phyloP scores from a whole-genome alignment of 2,329 filamentous ascomycete genomes.

The Cryoendolithus antarcticus region DNA sequence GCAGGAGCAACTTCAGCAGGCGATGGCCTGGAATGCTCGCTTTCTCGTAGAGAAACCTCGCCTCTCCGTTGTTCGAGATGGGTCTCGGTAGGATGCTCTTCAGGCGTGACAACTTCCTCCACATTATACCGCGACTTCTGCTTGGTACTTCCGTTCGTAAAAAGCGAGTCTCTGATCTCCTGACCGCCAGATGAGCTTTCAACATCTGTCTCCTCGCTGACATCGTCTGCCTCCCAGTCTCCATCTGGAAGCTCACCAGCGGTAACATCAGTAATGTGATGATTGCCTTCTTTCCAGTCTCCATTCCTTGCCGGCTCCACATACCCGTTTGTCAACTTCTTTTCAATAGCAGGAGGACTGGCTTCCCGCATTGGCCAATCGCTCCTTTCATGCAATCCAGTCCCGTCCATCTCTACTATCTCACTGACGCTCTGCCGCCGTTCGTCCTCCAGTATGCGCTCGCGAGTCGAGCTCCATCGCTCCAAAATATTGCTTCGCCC shows the following conservation, averaged over 20 bases:
- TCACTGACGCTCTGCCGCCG: slow-evolving; percentile 13
- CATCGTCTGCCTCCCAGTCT: slow-evolving; percentile 11
- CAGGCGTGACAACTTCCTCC: too few species aligned
- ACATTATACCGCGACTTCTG: too few species aligned
- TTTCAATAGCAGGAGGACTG: slow-evolving; percentile 4
- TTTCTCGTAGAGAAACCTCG: too few species aligned
- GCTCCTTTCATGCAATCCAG: slow-evolving; percentile 15
- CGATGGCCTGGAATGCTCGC: too few species aligned
- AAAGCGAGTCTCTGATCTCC: too few species aligned
- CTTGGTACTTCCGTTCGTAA: too few species aligned
- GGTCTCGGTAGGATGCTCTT: too few species aligned
- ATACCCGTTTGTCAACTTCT: too few species aligned
- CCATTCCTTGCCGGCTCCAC: not conserved
- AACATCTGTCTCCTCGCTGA: slow-evolving; percentile 11
- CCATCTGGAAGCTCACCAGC: slow-evolving; percentile 9
- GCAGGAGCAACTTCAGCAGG: too few species aligned
- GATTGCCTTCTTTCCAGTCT: not conserved
- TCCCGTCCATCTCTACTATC: slow-evolving; percentile 19
- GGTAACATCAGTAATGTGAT: slow-evolving; percentile 4
- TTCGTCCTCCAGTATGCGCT: slow-evolving; percentile 16
- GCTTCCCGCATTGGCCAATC: slow-evolving; percentile 17
- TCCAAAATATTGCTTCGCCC: slow-evolving; percentile 12
- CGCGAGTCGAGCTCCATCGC: slow-evolving; percentile 17
- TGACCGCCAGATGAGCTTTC: too few species aligned
- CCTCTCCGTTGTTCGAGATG: too few species aligned